Base-by-base conservation (phyloP, 768 basidiomycete genomes). In the Amylocystis lapponica region DNA sequence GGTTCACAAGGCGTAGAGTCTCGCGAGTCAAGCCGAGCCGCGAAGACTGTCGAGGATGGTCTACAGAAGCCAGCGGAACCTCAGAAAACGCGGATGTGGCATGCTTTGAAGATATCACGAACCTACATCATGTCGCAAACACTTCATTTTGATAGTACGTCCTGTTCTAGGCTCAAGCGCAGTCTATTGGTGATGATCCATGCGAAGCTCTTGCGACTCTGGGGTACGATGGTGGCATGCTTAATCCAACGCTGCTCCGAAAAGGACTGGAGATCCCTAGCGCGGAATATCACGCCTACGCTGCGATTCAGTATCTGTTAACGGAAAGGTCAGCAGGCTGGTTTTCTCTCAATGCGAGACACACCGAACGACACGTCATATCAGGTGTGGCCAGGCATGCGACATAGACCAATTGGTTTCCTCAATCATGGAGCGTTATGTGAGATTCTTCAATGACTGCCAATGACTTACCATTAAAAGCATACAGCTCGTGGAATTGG, bases 401-500 rank as follows among this genome's bases (percentile, higher is more conserved):
- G 33, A 43, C 26, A 11, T 39, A 14, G 37, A 39, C 3, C 23
- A 12, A 6, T 23, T 54, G 23, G 29, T 46, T 12, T 5, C 25
- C 14, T n/a, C 19, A n/a, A 49, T 48, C 8, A 52, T 57, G 49
- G 54, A 56, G 41, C 54, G 54, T 39, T 68, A 64, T 27, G 67
- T 68, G 45, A 47, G 66, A 56, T 8, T 20, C 17, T 9, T 31
- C n/a, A 17, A 7, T 29, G 21, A 21, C 10, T 14, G n/a, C n/a
- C n/a, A n/a, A 6, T 39, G 14, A 4, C 17, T 26, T 21, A 23
- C n/a, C n/a, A n/a, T n/a, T n/a, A n/a, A n/a, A n/a, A n/a, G 47
- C 23, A 14, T 34, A 29, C 45, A 82, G 81, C 51, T 80, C 35
- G 66, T 76, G 40, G 74, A 79, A 51, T 51, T 80, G 20, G 74